Evolutionary conservation across 2,329 filamentous ascomycete species (phyloP).

Genomic region (Pseudogymnoascus sp.): DNA sequence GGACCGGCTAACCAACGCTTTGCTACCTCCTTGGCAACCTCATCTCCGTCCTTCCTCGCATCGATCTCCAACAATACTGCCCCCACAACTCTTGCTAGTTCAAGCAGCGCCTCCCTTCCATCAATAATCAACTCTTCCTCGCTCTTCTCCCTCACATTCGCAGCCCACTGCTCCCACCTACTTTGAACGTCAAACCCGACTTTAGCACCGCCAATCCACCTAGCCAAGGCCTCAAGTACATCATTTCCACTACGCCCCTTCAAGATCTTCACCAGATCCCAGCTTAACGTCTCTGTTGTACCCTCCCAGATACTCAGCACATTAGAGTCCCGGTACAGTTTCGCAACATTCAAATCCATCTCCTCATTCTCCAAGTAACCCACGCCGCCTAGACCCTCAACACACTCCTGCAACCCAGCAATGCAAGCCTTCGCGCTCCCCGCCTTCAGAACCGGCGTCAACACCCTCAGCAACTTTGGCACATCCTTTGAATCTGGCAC

Average conservation of each 20-base stretch:
- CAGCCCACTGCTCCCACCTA: conserved; percentile 14
- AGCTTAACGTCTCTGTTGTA: conserved; percentile 62
- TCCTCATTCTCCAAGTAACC: conserved; percentile 57
- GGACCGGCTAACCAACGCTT: conserved; percentile 19
- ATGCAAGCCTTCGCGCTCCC: conserved; percentile 45
- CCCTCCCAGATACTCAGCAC: conserved; percentile 65
- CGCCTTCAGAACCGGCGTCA: conserved; percentile 55
- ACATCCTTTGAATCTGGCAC: conserved; percentile 28
- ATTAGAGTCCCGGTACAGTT: conserved; percentile 55
- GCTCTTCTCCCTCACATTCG: conserved; percentile 14
- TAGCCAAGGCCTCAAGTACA: conserved; percentile 36
- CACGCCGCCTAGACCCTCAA: conserved; percentile 59
- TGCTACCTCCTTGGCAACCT: conserved; percentile 24
- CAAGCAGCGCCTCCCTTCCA: conserved; percentile 25
- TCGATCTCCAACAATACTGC: conserved; percentile 27
- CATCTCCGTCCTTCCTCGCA: conserved; percentile 27
- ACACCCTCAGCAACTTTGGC: conserved; percentile 42
- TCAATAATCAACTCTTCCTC: conserved; percentile 26
- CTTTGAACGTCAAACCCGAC: conserved; percentile 3
- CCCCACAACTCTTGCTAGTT: conserved; percentile 27
- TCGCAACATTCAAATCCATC: conserved; percentile 57
- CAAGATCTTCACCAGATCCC: conserved; percentile 42
- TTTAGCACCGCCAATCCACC: conserved; percentile 28
- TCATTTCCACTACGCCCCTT: conserved; percentile 29
- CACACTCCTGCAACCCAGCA: conserved; percentile 45